These are phyloP conservation scores for Picea abies DNA, from an alignment of 83 land plant genomes.

Conservation along the genomic window DNA sequence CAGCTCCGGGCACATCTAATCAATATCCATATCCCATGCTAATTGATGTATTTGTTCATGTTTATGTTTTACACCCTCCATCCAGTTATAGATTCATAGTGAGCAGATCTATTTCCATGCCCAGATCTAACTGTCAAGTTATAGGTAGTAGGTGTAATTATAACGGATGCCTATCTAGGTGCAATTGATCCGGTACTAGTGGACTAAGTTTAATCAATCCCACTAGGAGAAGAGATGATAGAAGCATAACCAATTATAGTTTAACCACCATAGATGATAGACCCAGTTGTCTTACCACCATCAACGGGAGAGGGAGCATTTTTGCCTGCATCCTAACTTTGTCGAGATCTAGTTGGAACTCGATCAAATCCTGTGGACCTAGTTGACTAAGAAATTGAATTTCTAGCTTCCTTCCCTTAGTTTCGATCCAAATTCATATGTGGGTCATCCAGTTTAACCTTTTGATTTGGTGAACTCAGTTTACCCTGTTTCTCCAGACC, in stretches of 20 bases:
- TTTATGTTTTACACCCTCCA: no score
- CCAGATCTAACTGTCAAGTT: no score
- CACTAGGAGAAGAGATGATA: not conserved
- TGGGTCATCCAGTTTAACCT: not conserved
- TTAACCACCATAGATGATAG: not conserved
- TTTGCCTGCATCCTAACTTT: not conserved
- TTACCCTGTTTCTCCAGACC: not conserved
- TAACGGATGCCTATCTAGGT: no score
- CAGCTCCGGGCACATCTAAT: no score
- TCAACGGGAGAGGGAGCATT: not conserved
- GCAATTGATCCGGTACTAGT: not conserved
- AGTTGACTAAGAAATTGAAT: not conserved
- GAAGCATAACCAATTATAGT: conserved; percentile 4
- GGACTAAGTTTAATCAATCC: not conserved
- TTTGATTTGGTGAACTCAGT: not conserved
- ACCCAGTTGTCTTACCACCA: not conserved
- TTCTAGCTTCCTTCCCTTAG: not conserved
- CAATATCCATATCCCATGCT: no score
- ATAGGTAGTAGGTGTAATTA: no score
- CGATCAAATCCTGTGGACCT: not conserved
- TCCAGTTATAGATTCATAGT: no score
- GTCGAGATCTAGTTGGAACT: not conserved
- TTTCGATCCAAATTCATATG: not conserved
- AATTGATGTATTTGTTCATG: no score
- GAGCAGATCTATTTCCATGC: no score